A percentile compares a stretch with the other conserved stretches of the same genome.
These are phyloP conservation scores for Kodamaea sp. DNA, from an alignment of 1,139 yeast species.

Conservation along the genomic window DNA sequence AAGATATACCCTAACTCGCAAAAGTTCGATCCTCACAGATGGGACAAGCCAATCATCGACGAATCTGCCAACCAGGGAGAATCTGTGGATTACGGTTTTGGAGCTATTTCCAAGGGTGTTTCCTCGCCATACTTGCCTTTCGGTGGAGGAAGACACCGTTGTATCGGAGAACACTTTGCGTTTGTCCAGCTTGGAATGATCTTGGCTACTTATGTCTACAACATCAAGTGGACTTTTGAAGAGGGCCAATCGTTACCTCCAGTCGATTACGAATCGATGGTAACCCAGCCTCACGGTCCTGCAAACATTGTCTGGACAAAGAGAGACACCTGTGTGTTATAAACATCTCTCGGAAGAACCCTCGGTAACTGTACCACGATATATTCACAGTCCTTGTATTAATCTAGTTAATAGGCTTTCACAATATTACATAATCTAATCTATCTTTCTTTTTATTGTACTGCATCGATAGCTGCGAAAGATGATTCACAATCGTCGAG, in stretches of 20 bases:
- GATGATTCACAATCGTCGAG: no score
- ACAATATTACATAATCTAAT: no score
- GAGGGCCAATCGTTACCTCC: slow-evolving; percentile 61
- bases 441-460: no score
- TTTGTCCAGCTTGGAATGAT: slow-evolving; percentile 90
- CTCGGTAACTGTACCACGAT: neutral
- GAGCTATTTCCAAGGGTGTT: slow-evolving; percentile 94
- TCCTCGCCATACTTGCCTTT: slow-evolving; percentile 94
- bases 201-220: slow-evolving; percentile 72
- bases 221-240: slow-evolving; percentile 73
- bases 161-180: slow-evolving; percentile 99
- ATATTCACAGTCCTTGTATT: no score
- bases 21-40: slow-evolving; percentile 80
- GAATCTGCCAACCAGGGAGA: slow-evolving; percentile 25
- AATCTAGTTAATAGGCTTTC: no score
- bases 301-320: slow-evolving; percentile 78
- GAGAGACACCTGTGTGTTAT: slow-evolving; percentile 34
- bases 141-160: slow-evolving; percentile 99
- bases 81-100: slow-evolving; percentile 90
- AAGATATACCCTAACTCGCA: slow-evolving; percentile 75
- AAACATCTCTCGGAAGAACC: no score
- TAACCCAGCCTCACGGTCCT: slow-evolving; percentile 81
- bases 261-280: slow-evolving; percentile 91
- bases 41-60: slow-evolving; percentile 51
- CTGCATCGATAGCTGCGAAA: no score